These are phyloP conservation scores for Alternaria hordeiaustralica DNA, from an alignment of 2,329 filamentous ascomycete species.

Conservation along the genomic window DNA sequence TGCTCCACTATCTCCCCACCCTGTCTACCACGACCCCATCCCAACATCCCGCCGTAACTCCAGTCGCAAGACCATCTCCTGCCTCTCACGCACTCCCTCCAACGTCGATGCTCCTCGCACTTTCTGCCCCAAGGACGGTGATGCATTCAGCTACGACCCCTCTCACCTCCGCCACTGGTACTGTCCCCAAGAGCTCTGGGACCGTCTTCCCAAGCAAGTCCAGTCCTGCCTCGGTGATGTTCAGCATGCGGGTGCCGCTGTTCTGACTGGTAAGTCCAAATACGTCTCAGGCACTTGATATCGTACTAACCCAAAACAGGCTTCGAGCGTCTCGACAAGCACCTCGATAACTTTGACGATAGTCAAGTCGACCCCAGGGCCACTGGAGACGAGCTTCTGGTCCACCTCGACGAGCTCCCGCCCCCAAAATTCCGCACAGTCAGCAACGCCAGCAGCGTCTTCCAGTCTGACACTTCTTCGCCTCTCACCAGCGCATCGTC, in stretches of 20 bases:
- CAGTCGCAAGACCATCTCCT: conserved; percentile 34
- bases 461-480: conserved; percentile 34
- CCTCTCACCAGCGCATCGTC: conserved; percentile 31
- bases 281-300: conserved; percentile 11
- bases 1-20: conserved; percentile 23
- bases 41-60: conserved; percentile 35
- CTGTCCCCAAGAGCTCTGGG: conserved; percentile 47
- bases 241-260: conserved; percentile 54
- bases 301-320: conserved; percentile 27
- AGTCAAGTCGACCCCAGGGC: conserved; percentile 22
- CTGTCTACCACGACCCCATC: conserved; percentile 29
- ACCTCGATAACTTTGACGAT: conserved; percentile 23
- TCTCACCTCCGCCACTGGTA: conserved; percentile 49
- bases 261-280: conserved; percentile 49
- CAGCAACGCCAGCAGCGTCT: conserved; percentile 41
- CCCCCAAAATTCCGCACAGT: conserved; percentile 32
- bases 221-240: conserved; percentile 44
- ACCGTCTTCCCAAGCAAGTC: conserved; percentile 46
- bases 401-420: conserved; percentile 34
- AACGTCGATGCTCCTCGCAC: conserved; percentile 38
- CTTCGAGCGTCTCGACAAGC: conserved; percentile 41
- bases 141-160: conserved; percentile 48
- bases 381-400: conserved; percentile 30
- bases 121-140: conserved; percentile 43
- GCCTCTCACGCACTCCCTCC: conserved; percentile 28